Conservation (phyloP, 2,329 filamentous ascomycete genomes). For the Aspergillus nomiae region DNA sequence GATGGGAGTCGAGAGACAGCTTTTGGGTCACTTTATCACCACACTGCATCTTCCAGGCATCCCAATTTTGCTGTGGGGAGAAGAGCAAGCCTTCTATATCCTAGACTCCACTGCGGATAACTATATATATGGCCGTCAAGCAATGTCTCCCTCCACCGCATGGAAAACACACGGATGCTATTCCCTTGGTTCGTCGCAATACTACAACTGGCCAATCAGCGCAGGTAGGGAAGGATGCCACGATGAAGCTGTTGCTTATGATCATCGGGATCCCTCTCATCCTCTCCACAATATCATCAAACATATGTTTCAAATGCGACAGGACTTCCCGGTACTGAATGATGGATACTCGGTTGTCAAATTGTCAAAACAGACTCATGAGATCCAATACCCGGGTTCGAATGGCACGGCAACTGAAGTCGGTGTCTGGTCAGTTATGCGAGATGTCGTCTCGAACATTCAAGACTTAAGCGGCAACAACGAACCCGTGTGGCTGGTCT, state of each 20-base stretch:
- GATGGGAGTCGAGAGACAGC: constrained; percentile 59
- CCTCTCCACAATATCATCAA: constrained; percentile 64
- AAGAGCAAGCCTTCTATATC: constrained; percentile 67
- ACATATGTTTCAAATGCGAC: constrained; percentile 62
- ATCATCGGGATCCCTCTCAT: constrained; percentile 65
- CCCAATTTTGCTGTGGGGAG: constrained; percentile 63
- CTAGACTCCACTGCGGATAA: constrained; percentile 66
- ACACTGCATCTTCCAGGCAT: constrained; percentile 64
- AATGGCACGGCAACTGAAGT: constrained; percentile 56
- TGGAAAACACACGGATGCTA: constrained; percentile 70
- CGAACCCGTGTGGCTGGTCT: constrained; percentile 49
- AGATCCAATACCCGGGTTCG: constrained; percentile 56
- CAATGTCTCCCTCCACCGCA: constrained; percentile 62
- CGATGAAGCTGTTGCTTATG: constrained; percentile 59
- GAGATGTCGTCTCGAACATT: constrained; percentile 52
- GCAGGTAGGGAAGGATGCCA: constrained; percentile 57
- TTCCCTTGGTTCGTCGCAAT: constrained; percentile 57
- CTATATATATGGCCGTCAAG: constrained; percentile 66
- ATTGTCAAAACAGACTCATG: constrained; percentile 59
- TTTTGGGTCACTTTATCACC: constrained; percentile 61
- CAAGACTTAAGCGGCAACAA: constrained; percentile 55
- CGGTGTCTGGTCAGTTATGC: constrained; percentile 62
- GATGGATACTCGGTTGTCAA: constrained; percentile 60
- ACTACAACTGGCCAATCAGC: constrained; percentile 60
- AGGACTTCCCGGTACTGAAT: constrained; percentile 59